Evolutionary conservation across 495 filamentous ascomycete genomes (phyloP).

Genomic region (Daldinia bambusicola): DNA sequence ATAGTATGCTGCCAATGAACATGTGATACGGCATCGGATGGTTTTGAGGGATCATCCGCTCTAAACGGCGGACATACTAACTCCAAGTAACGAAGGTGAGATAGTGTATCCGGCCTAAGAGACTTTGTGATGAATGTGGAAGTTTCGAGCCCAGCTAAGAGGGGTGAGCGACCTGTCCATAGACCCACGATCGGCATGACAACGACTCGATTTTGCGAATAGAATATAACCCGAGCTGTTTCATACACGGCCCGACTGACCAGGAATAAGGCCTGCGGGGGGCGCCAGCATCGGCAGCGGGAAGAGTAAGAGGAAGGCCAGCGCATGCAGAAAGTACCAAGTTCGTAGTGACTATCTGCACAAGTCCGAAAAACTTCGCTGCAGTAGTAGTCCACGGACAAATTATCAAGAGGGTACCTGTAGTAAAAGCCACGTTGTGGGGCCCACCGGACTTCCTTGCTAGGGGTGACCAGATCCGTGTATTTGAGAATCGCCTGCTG

Average conservation of each 20-base stretch:
- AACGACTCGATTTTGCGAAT: background rate
- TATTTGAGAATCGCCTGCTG: background rate
- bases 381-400: background rate
- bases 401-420: background rate
- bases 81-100: conserved; percentile 1
- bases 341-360: background rate
- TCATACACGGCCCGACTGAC: background rate
- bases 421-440: background rate
- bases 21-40: background rate
- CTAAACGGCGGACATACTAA: background rate
- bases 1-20: background rate
- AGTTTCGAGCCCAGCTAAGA: background rate
- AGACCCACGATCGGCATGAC: background rate
- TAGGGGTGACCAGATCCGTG: background rate
- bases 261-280: background rate
- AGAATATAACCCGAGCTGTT: background rate
- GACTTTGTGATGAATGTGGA: background rate
- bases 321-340: background rate
- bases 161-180: background rate
- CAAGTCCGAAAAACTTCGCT: background rate
- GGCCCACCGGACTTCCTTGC: background rate
- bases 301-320: background rate
- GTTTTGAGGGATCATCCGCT: background rate
- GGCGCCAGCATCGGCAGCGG: background rate
- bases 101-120: background rate